phyloP scores from a whole-genome alignment of 306 rosid genomes.

The Echinosophora koreensis region DNA sequence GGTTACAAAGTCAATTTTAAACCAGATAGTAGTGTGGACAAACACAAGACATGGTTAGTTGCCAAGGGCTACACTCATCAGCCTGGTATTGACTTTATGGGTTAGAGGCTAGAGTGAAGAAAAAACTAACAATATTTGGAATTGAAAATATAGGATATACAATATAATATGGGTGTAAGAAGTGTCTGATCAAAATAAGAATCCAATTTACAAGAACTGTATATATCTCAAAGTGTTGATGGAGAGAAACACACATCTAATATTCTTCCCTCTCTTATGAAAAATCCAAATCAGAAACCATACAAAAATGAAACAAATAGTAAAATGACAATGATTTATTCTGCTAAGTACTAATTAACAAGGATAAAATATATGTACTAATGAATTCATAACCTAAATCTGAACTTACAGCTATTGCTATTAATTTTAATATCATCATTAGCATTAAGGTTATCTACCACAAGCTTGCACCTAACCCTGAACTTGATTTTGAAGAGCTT shows the following conservation, averaged over 20 bases:
- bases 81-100: background rate
- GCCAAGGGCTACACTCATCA: background rate
- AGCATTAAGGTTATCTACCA: constrained; percentile 59
- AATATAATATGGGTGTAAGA: background rate
- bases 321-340: constrained; percentile 1
- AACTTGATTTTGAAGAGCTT: constrained; percentile 80
- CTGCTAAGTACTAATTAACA: background rate
- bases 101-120: background rate
- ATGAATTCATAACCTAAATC: constrained; percentile 60
- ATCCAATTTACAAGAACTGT: constrained; percentile 34
- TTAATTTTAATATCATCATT: constrained; percentile 56
- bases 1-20: background rate
- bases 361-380: background rate
- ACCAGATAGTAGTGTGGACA: background rate
- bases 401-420: constrained; percentile 76
- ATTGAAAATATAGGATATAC: constrained; percentile 10
- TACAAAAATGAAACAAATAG: constrained; percentile 38
- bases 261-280: constrained; percentile 45
- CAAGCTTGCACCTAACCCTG: constrained; percentile 66
- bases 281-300: constrained; percentile 38
- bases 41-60: too few relatives aligned
- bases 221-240: constrained; percentile 7
- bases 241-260: constrained; percentile 41
- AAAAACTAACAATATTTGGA: background rate
- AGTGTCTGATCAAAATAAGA: constrained; percentile 29